These are phyloP conservation scores for Senecio squalidus DNA, from an alignment of 140 eudicot species.

Conservation along the genomic window DNA sequence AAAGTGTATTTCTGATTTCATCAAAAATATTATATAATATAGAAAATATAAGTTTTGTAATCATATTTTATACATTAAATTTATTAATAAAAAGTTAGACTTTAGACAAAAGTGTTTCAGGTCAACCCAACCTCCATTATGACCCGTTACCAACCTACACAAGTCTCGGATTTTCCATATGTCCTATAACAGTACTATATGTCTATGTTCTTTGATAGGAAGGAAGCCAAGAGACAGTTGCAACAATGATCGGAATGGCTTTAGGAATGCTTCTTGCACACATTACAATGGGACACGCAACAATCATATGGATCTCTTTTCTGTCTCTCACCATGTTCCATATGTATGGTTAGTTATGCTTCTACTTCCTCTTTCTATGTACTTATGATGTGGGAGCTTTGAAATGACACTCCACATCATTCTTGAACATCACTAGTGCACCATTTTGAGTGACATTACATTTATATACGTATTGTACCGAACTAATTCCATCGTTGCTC, in stretches of 20 bases:
- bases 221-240: slow-evolving; percentile 99
- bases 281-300: slow-evolving; percentile 65
- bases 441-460: not conserved
- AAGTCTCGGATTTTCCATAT: not conserved
- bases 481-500: slow-evolving; percentile 13
- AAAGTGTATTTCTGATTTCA: slow-evolving; percentile 2
- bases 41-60: not conserved
- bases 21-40: not conserved
- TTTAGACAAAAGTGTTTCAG: not conserved
- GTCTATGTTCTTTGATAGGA: slow-evolving; percentile 42
- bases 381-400: not conserved
- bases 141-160: not conserved
- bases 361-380: slow-evolving; percentile 1
- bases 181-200: not conserved
- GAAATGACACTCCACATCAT: too few species aligned
- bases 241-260: slow-evolving; percentile 99
- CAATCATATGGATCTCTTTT: slow-evolving; percentile 81
- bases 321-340: slow-evolving; percentile 87
- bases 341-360: slow-evolving; percentile 90
- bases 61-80: not conserved
- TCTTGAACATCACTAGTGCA: not conserved
- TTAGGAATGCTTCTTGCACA: slow-evolving; percentile 95
- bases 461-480: slow-evolving; percentile 1
- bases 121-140: not conserved
- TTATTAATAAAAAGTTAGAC: not conserved